These are phyloP conservation scores for Lithocarpus polystachyus DNA, from an alignment of 306 rosid genomes.

Conservation along the genomic window DNA sequence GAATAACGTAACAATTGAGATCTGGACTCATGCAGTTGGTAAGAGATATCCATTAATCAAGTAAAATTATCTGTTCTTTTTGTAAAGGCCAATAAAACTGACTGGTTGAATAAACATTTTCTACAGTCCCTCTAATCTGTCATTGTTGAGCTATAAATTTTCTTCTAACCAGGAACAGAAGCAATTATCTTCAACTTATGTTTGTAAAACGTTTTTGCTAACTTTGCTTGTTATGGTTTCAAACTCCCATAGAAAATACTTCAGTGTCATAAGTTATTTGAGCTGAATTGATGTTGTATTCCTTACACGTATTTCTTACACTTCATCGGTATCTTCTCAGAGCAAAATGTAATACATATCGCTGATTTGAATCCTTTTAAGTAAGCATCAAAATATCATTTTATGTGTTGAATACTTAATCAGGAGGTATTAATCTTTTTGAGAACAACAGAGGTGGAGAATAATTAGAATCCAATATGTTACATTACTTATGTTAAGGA, in stretches of 20 bases:
- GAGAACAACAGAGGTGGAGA: too few relatives aligned
- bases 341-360: not conserved
- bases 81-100: not conserved
- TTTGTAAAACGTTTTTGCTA: not conserved
- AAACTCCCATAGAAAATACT: not conserved
- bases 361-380: not conserved
- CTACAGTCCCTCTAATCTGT: not conserved
- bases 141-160: not conserved
- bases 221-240: not conserved
- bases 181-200: not conserved
- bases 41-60: constrained; percentile 17
- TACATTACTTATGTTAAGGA: not conserved
- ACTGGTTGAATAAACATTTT: not conserved
- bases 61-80: not conserved
- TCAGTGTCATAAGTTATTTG: not conserved
- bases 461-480: too few relatives aligned
- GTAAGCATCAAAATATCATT: too few relatives aligned
- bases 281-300: not conserved
- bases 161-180: not conserved
- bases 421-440: too few relatives aligned
- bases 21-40: constrained; percentile 90
- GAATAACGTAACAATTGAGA: constrained; percentile 77
- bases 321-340: not conserved
- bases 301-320: not conserved
- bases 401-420: too few relatives aligned